Evolutionary conservation across 805 yeast genomes (phyloP).

Genomic region (Yueomyces sp.): DNA sequence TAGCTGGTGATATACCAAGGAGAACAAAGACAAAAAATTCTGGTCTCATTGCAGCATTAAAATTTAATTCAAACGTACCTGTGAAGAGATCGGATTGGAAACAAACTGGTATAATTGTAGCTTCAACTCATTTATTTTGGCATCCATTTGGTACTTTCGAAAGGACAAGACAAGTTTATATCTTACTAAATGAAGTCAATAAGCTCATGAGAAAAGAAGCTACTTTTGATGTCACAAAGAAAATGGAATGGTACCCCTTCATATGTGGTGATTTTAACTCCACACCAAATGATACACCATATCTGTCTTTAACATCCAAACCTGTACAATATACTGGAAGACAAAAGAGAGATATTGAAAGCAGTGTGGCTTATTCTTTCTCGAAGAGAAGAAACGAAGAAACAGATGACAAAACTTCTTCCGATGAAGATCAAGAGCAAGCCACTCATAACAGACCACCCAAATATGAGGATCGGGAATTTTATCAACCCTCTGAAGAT

Average conservation of each 20-base stretch:
- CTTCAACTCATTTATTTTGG: slow-evolving; percentile 90
- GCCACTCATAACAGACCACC: slow-evolving; percentile 29
- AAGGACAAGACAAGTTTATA: slow-evolving; percentile 67
- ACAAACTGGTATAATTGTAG: slow-evolving; percentile 45
- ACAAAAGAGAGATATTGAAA: slow-evolving; percentile 40
- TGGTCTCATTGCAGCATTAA: slow-evolving; percentile 47
- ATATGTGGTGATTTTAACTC: slow-evolving; percentile 85
- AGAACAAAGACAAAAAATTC: slow-evolving; percentile 56
- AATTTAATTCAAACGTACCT: slow-evolving; percentile 23
- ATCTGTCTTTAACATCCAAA: slow-evolving; percentile 53
- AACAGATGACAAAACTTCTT: slow-evolving; percentile 40
- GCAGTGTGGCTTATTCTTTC: slow-evolving; percentile 46
- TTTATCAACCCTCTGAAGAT: slow-evolving; percentile 32
- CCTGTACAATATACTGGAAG: slow-evolving; percentile 39
- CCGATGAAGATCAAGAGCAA: slow-evolving; percentile 31
- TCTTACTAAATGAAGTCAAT: slow-evolving; percentile 40
- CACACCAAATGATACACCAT: slow-evolving; percentile 76
- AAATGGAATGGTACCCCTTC: slow-evolving; percentile 32
- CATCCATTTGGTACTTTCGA: slow-evolving; percentile 89
- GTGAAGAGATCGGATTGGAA: not conserved
- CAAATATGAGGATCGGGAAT: slow-evolving; percentile 43
- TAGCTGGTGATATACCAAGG: slow-evolving; percentile 31
- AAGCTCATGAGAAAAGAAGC: slow-evolving; percentile 30
- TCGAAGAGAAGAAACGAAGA: slow-evolving; percentile 35
- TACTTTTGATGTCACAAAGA: slow-evolving; percentile 6